Evolutionary conservation across 352 stramenopile species (phyloP).

Genomic region (Sclerospora graminicola): DNA sequence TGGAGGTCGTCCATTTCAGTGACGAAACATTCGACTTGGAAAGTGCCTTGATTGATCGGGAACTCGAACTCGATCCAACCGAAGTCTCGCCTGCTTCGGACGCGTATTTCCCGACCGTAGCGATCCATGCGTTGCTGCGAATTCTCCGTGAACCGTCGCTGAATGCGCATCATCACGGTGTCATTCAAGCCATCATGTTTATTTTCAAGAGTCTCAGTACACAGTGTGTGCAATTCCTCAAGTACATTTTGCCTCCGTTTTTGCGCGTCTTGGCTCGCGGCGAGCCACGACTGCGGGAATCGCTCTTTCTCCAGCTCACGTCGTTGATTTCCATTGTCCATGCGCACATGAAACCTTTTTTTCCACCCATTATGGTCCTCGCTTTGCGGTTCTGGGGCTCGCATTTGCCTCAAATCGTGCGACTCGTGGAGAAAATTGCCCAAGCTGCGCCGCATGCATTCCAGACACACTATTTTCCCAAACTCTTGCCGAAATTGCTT

Average conservation of each 20-base stretch:
- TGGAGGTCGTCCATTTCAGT: conserved; percentile 17
- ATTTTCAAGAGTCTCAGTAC: conserved; percentile 96
- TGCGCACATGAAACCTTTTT: conserved; percentile 93
- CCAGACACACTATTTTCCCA: conserved; percentile 74
- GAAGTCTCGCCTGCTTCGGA: conserved; percentile 73
- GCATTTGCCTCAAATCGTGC: conserved; percentile 93
- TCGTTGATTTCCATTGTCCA: conserved; percentile 93
- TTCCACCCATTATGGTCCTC: conserved; percentile 94
- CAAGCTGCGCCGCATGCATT: conserved; percentile 73
- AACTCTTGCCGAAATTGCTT: conserved; percentile 83
- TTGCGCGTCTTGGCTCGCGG: conserved; percentile 88
- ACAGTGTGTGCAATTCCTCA: conserved; percentile 93
- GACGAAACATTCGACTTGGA: conserved; percentile 62
- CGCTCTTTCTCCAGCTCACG: conserved; percentile 94
- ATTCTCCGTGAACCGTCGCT: conserved; percentile 95
- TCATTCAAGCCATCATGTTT: conserved; percentile 98
- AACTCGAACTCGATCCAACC: conserved; percentile 57
- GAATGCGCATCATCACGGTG: conserved; percentile 91
- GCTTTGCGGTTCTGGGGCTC: conserved; percentile 94
- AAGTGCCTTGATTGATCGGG: conserved; percentile 43
- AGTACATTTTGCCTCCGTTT: conserved; percentile 96
- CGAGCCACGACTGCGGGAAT: conserved; percentile 89
- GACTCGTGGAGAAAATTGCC: conserved; percentile 89
- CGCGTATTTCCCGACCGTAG: conserved; percentile 96
- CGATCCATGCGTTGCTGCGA: conserved; percentile 92